Evolutionary conservation across 768 basidiomycete genomes (phyloP).

Genomic region (Suillus brevipes): DNA sequence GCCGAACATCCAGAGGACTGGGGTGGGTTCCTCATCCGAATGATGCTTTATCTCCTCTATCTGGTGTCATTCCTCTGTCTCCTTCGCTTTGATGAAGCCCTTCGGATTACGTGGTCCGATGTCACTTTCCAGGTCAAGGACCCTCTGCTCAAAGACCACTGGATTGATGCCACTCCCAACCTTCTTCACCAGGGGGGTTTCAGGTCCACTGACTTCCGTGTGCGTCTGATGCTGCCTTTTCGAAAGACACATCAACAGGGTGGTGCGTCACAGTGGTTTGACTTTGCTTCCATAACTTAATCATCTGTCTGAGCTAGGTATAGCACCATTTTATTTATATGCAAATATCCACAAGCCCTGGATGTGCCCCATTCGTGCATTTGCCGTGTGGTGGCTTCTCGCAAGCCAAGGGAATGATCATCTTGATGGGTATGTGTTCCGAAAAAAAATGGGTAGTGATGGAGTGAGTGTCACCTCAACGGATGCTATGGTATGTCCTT

Average conservation of each 20-base stretch:
- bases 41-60: constrained; percentile 24
- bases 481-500: constrained; percentile 2
- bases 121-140: constrained; percentile 2
- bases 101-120: constrained; percentile 22
- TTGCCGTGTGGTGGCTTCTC: background rate
- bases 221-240: background rate
- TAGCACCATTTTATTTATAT: constrained; percentile 29
- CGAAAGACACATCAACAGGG: constrained; percentile 7
- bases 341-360: constrained; percentile 7
- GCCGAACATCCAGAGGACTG: constrained; percentile 7
- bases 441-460: constrained; percentile 1
- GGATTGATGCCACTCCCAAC: too few relatives aligned
- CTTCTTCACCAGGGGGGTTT: too few relatives aligned
- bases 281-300: too few relatives aligned
- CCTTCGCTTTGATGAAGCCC: constrained; percentile 25
- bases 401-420: background rate
- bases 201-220: background rate
- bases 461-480: background rate
- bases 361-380: background rate
- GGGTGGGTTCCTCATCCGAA: constrained; percentile 19
- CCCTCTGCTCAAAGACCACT: too few relatives aligned
- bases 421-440: constrained; percentile 1
- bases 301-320: too few relatives aligned
- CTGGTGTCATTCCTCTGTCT: constrained; percentile 21
- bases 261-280: background rate